phyloP scores from a whole-genome alignment of 192 early-diverging fungal genomes.

The Entophlyctis helioformis region DNA sequence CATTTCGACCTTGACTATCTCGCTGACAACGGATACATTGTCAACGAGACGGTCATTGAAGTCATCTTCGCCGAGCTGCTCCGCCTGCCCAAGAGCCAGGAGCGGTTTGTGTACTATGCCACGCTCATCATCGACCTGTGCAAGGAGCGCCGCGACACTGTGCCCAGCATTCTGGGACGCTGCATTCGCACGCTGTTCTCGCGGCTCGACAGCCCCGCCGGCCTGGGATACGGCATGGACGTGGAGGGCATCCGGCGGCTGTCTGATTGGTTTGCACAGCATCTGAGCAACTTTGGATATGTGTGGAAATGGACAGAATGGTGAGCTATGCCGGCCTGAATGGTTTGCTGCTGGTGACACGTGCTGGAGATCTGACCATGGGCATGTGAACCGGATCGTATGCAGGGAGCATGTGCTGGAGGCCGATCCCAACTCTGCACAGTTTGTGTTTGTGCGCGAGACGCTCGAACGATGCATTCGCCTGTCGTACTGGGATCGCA shows the following conservation, averaged over 20 bases:
- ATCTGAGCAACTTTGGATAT: constrained; percentile 88
- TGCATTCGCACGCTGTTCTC: constrained; percentile 50
- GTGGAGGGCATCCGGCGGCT: constrained; percentile 75
- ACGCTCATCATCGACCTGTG: constrained; percentile 61
- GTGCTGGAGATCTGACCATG: no score
- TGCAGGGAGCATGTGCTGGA: constrained; percentile 40
- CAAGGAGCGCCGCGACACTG: constrained; percentile 40
- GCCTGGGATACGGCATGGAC: constrained; percentile 49
- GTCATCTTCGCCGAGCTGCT: constrained; percentile 42
- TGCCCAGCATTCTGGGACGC: constrained; percentile 56
- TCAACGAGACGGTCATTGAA: constrained; percentile 42
- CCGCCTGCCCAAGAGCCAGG: constrained; percentile 38
- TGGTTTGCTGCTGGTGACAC: no score
- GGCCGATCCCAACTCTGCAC: constrained; percentile 35
- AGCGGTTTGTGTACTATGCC: constrained; percentile 51
- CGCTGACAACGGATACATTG: constrained; percentile 27
- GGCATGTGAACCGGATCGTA: no score
- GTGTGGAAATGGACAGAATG: constrained; percentile 83
- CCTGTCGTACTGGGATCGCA: constrained; percentile 80
- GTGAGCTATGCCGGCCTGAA: constrained; percentile 15
- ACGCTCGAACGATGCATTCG: constrained; percentile 76
- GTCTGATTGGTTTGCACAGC: constrained; percentile 79
- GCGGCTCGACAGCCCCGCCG: constrained; percentile 30
- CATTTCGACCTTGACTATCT: constrained; percentile 18
- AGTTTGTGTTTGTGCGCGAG: constrained; percentile 71